Evolutionary conservation across 2,329 filamentous ascomycete species (phyloP), one percentile per base, ranked within the genome.

Genomic region (Exophiala oligosperma): DNA sequence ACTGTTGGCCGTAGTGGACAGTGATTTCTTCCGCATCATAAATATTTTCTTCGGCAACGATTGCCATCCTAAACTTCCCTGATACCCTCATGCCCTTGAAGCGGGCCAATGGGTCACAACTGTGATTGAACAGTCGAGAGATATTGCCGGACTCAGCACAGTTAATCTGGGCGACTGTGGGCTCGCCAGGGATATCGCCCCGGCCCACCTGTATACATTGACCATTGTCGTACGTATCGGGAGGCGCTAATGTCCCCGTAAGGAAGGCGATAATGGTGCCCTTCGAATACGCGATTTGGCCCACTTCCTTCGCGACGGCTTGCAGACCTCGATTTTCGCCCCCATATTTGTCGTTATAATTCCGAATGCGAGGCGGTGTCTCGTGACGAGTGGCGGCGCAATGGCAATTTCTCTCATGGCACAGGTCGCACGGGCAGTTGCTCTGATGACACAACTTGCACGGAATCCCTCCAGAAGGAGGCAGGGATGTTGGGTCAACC

Each of bases 111-210:
- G 24, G 49, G 12, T 24, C 23, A 24, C 32, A 51, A 23, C 21
- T 24, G 14, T 28, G 8, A 40, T 51, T 50, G 2, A 17, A 8
- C 8, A 41, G 17, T 24, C 49, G 2, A 14, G 7, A 51, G 23
- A 51, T 14, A 24, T 41, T 51, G 32, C 49, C 7, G 32, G 4
- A 24, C n/a, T 51, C 21, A 51, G 32, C 17, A 24, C 32, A 24
- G 49, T 51, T 51, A 5, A 51, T 40, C 49, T 51, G 24, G 29
- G 32, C 49, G 49, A 51, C 32, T 41, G n/a, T 24, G 12, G 32
- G 32, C 47, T 49, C 47, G 47, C 7, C 12, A 23, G 35, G 48
- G 21, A 52, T 14, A 41, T 43, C 37, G 7, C 9, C n/a, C 21
- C 49, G 49, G 28, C n/a, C 49, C 26, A 40, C 49, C 9, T 38